Percentiles rank a stretch among this genome's conserved stretches.
phyloP scores from a whole-genome alignment of 1,284 basidiomycete species.

The Ceratobasidium theobromae region DNA sequence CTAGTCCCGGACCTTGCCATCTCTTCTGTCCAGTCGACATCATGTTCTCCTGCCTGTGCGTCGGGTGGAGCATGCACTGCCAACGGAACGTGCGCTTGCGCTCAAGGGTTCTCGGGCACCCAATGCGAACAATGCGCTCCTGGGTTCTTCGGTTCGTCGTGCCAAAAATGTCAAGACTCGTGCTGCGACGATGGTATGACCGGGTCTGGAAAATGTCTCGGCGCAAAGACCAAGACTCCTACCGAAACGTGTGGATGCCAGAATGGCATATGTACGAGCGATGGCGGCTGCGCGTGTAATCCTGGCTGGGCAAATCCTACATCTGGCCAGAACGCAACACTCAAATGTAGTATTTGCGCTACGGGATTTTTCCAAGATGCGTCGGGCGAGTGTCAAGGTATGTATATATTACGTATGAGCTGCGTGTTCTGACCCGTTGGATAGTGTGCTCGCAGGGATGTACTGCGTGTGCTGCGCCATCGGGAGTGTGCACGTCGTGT shows the following conservation, averaged over 20 bases:
- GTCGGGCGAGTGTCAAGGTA: slow-evolving; percentile 70
- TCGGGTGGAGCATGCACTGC: slow-evolving; percentile 64
- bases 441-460: slow-evolving; percentile 72
- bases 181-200: slow-evolving; percentile 75
- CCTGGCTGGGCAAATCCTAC: slow-evolving; percentile 69
- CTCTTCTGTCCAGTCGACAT: slow-evolving; percentile 64
- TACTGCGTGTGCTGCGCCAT: slow-evolving; percentile 60
- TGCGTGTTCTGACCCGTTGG: background rate
- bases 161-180: slow-evolving; percentile 56
- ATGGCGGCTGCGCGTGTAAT: slow-evolving; percentile 71
- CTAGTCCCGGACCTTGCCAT: slow-evolving; percentile 53
- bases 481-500: slow-evolving; percentile 72
- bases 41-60: slow-evolving; percentile 66
- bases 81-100: slow-evolving; percentile 67
- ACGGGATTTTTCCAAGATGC: slow-evolving; percentile 70
- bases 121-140: slow-evolving; percentile 73
- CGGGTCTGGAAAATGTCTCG: slow-evolving; percentile 68
- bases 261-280: slow-evolving; percentile 68
- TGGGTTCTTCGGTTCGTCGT: slow-evolving; percentile 71
- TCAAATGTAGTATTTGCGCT: slow-evolving; percentile 64
- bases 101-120: slow-evolving; percentile 68
- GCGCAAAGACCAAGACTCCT: slow-evolving; percentile 51
- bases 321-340: slow-evolving; percentile 55
- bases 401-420: slow-evolving; percentile 36
- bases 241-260: slow-evolving; percentile 72